Evolutionary conservation across 257 asterid genomes (phyloP), one percentile per base, ranked within the genome.

Genomic region (Solanum chaucha): DNA sequence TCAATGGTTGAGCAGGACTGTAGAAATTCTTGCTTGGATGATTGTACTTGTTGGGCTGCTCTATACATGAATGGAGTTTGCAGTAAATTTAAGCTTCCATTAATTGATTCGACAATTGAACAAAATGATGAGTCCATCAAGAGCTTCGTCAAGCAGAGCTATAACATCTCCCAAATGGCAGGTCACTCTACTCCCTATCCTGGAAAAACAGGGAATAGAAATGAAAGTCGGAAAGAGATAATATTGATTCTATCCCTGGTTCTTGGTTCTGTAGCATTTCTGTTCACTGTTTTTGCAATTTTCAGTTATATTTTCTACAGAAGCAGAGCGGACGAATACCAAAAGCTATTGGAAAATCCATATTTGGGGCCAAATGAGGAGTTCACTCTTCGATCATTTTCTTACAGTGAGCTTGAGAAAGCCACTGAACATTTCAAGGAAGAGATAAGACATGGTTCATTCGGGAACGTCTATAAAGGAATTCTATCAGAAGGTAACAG

Each of bases 21-120:
- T 55, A 12, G 12, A 20, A 67, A 72, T 8, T 90, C 92, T 1
- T 94, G 96, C 85, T 85, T 87, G 3, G 88, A 87, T 4, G 96
- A 94, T 81, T 93, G 96, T 70, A 90, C 87, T n/a, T 92, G 97
- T 67, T 94, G 92, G 22, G 92, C 84, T 8, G 94, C 95, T 35
- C 48, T 87, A 30, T 91, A 77, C 46, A 41, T 36, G 19, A 78
- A 86, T 20, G 65, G 88, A 1, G 4, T 6, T 5, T 94, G 96
- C 86, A 36, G 32, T 10, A 94, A 90, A 89, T 93, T 92, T 71
- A 88, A 87, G 91, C 90, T 93, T 19, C 97, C 97, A 2, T 48
- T 94, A 36, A 73, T 87, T 20, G 92, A 35, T n/a, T 94, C 93
- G 17, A 89, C 91, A 59, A 64, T 88, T 77, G 2, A 10, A 3